Conservation (phyloP, 2,329 filamentous ascomycete species). For the Dryadomyces quercus-mongolicae region DNA sequence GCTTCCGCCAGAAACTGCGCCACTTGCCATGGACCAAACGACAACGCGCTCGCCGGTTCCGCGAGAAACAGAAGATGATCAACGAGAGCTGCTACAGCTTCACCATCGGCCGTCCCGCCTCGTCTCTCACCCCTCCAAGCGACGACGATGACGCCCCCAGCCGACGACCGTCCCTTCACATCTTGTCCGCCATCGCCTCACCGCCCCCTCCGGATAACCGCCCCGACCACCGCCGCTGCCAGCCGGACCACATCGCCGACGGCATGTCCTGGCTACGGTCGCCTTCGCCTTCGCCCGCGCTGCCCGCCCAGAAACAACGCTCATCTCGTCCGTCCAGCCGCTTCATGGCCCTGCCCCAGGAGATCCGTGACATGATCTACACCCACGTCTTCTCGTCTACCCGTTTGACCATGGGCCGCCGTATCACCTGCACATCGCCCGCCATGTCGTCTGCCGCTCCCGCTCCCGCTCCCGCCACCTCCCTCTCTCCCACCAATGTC, state of each 20-base stretch:
- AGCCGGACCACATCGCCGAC: background rate
- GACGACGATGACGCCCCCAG: background rate
- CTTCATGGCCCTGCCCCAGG: slow-evolving; percentile 10
- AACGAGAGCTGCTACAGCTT: background rate
- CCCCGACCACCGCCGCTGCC: background rate
- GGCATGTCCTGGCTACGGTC: background rate
- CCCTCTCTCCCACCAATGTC: background rate
- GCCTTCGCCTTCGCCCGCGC: background rate
- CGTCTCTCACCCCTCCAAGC: background rate
- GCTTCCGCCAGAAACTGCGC: background rate
- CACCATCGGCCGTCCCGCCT: background rate
- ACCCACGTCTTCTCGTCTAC: slow-evolving; percentile 10
- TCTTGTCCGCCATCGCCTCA: background rate
- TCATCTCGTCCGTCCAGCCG: background rate
- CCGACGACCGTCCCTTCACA: background rate
- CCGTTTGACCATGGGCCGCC: slow-evolving; percentile 12
- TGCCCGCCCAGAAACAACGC: background rate
- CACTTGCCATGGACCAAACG: background rate
- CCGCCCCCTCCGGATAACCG: background rate
- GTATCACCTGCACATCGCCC: slow-evolving; percentile 4
- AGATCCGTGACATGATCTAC: slow-evolving; percentile 13
- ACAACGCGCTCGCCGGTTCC: background rate
- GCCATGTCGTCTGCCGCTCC: background rate
- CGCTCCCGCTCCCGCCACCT: no score
- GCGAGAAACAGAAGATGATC: background rate